Conservation (phyloP, 2,329 filamentous ascomycete genomes). For the Cadophora luteo-olivacea region DNA sequence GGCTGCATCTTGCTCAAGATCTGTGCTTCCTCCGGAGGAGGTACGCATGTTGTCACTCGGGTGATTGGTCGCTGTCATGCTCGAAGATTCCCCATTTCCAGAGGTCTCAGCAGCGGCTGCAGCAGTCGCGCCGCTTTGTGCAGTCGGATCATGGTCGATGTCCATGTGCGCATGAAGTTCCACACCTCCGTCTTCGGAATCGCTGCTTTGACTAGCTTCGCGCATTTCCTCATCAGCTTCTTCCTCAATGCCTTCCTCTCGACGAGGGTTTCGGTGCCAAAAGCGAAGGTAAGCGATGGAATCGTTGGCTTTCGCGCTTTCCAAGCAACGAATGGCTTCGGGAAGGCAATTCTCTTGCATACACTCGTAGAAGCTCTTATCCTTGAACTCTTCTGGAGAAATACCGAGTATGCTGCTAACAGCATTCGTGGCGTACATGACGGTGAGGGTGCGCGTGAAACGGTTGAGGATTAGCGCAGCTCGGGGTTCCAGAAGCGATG, state of each 20-base stretch:
- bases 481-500: slow-evolving; percentile 74
- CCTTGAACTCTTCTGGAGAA: slow-evolving; percentile 69
- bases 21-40: slow-evolving; percentile 54
- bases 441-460: slow-evolving; percentile 80
- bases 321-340: slow-evolving; percentile 79
- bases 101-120: slow-evolving; percentile 8
- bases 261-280: slow-evolving; percentile 78
- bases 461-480: slow-evolving; percentile 86
- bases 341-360: slow-evolving; percentile 79
- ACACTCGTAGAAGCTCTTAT: slow-evolving; percentile 86
- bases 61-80: slow-evolving; percentile 5
- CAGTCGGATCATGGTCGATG: slow-evolving; percentile 42
- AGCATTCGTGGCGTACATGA: slow-evolving; percentile 87
- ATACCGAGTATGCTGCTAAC: slow-evolving; percentile 79
- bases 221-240: slow-evolving; percentile 53
- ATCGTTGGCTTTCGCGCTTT: slow-evolving; percentile 88
- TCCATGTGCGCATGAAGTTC: slow-evolving; percentile 51
- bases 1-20: slow-evolving; percentile 46
- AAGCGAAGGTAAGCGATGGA: slow-evolving; percentile 91
- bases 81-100: slow-evolving; percentile 18
- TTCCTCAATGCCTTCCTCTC: slow-evolving; percentile 59
- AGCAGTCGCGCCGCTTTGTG: slow-evolving; percentile 17
- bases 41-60: slow-evolving; percentile 40
- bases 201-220: slow-evolving; percentile 49
- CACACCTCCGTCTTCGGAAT: slow-evolving; percentile 55